Evolutionary conservation across 2,329 filamentous ascomycete genomes (phyloP), one percentile per base, ranked within the genome.

Genomic region (Pseudophaeomoniella oleicola): DNA sequence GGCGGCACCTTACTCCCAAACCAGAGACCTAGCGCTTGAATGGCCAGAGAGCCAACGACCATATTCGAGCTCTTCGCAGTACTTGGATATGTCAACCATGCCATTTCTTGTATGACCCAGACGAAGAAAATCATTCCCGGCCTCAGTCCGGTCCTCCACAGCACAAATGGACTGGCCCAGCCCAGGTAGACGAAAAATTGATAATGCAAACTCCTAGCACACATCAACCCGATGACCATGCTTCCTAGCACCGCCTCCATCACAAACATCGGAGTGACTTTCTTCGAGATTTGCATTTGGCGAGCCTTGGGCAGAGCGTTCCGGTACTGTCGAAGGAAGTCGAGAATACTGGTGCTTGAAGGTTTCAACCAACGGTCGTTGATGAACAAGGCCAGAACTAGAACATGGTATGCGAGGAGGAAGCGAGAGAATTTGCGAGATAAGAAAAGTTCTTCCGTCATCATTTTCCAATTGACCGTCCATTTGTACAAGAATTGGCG

Each of bases 391-490:
- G 66, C 47, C 16, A 94, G 67, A n/a, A 86, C 64, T 5, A 63
- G 55, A 16, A 65, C 63, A 54, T 94, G 85, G 38, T 73, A 52
- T 2, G 58, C 65, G 16, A 94, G 65, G 35, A 94, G 67, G 11
- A 61, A 57, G 13, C 78, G 47, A 16, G 85, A 74, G 53, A 94
- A 92, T 2, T 62, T 54, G 41, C 63, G 71, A 46, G 75, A 80
- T 33, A 92, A 69, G 50, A 98, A 98, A 0, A 63, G 58, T 4
- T 81, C 72, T 58, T 94, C 86, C 12, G 81, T 78, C n/a, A 94
- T 61, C 55, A 96, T 96, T 37, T 87, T 77, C 90, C 90, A 98
- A 58, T 98, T 98, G 46, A 98, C 90, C 0, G 90, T 98, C 90
- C 90, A 98, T 60, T 88, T 86, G 67, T 88, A 96, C 49, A 94